Evolutionary conservation across 768 basidiomycete genomes (phyloP), one percentile per base, ranked within the genome.

Genomic region (Daedaleopsis nitida): DNA sequence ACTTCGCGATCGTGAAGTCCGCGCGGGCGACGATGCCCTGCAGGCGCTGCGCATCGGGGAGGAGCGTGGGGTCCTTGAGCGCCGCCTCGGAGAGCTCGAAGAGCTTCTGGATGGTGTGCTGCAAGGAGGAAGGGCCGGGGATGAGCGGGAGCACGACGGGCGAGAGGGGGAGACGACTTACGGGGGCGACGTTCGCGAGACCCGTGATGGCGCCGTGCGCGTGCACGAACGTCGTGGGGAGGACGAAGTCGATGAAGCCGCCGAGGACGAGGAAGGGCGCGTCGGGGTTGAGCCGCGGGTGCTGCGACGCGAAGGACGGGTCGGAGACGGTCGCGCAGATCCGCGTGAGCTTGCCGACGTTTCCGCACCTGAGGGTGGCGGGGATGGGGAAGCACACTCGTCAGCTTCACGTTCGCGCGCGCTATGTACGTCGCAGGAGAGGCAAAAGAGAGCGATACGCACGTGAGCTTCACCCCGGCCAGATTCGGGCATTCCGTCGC

Each of bases 121-220:
- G 68, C 47, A 62, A 57, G 5, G 17, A 37, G 11, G 37, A 23
- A 1, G 17, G 27, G 3, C 11, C 16, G 42, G 11, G 35, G n/a
- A 13, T 24, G 5, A 23, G 14, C 14, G 2, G 21, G 49, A 7
- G 49, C 27, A 23, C 24, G 52, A n/a, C n/a, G n/a, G n/a, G 19
- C 14, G 19, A 12, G 39, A 54, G 35, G 27, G 38, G 11, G 14
- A 16, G 42, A 19, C 19, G 4, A 66, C 83, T 63, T 66, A 89
- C 91, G 11, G 92, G 92, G 48, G 89, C 86, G 58, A 95, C 71
- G 71, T 96, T 96, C 9, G 83, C 93, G 19, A 96, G 85, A 49
- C 94, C 94, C 37, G 91, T 94, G 71, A 96, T 96, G 51, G 92
- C 93, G 50, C 95, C 95, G 67, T 95, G 88, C 2, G 82, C 93